These are phyloP conservation scores for Yarrowia sp. DNA, from an alignment of 805 yeast genomes.

Conservation along the genomic window DNA sequence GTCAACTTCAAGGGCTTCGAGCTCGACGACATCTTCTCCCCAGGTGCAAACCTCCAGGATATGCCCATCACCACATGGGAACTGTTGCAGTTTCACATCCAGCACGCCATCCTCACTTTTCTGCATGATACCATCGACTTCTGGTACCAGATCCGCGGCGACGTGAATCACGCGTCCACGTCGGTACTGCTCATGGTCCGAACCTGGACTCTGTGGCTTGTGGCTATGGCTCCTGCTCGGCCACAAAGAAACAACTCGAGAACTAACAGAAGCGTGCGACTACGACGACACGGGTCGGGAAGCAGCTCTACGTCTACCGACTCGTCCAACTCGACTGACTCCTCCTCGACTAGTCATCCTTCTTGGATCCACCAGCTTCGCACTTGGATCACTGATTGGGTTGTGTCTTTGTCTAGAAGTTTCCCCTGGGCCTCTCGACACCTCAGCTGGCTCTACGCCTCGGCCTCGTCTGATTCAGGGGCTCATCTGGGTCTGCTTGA, in stretches of 20 bases:
- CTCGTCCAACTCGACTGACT: neutral
- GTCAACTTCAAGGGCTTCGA: constrained; percentile 30
- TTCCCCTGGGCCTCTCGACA: neutral
- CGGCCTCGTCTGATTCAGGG: neutral
- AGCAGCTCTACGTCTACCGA: neutral
- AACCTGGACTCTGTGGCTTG: neutral
- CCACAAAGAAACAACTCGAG: neutral
- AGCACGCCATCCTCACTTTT: constrained; percentile 28
- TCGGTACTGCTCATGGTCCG: constrained; percentile 20
- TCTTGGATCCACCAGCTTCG: constrained; percentile 5
- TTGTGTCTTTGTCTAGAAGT: neutral
- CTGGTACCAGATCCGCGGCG: neutral
- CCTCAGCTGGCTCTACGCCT: constrained; percentile 14
- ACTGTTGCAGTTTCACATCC: constrained; percentile 31
- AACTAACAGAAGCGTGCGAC: neutral
- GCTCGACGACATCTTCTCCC: constrained; percentile 31
- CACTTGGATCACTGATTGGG: neutral
- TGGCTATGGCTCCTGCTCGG: constrained; percentile 3
- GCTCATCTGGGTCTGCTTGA: constrained; percentile 11
- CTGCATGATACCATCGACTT: neutral
- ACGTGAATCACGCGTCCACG: constrained; percentile 1
- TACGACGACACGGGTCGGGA: neutral
- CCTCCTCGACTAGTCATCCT: neutral
- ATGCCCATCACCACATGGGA: constrained; percentile 29
- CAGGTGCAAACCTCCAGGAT: constrained; percentile 30